Base-by-base conservation (phyloP, 164 flowering plant species). In the Sedum album region DNA sequence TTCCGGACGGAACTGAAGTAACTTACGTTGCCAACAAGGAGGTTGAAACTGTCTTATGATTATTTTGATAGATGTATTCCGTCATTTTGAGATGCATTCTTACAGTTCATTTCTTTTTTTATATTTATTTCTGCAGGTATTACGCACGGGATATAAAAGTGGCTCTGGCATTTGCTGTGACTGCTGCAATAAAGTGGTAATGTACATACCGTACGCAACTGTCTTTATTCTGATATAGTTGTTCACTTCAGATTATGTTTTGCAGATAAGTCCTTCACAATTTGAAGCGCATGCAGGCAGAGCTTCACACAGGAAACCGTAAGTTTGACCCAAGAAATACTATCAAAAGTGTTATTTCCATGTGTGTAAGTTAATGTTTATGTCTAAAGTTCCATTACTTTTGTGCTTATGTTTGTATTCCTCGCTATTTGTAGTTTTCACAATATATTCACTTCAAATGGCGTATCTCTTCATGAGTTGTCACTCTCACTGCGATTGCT, bases 281-380 rank as follows among this genome's bases (percentile, higher is more conserved):
- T 95, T 95, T 81, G 99, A 95, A 80, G 86, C 94, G 28, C 99
- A 95, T 88, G 97, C 99, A 73, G 99, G 97, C 71, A 85, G 84
- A 78, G 90, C 93, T 51, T 68, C 89, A 35, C 85, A 96, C 46
- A 88, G 91, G 26, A 86, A 89, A 44, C 99, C 99, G 99, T 95
- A 68, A 84, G 99, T 87, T 9, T 53, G 48, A 66, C 44, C 26
- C 8, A 26, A 14, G 62, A 30, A 28, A 57, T 57, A 57, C 5
- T 11, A 23, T 18, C 17, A 7, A 18, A 17, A 31, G 33, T 64
- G 9, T 15, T 21, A 25, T 38, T 31, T 13, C 3, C 48, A 44
- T 44, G 48, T 44, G 17, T 44, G 18, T 17, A 15, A 44, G 17
- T 44, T 44, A 44, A 13, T 3, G 3, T 38, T 25, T 23, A n/a